phyloP scores from a whole-genome alignment of 2,329 filamentous ascomycete species.

The Cytospora piceae region DNA sequence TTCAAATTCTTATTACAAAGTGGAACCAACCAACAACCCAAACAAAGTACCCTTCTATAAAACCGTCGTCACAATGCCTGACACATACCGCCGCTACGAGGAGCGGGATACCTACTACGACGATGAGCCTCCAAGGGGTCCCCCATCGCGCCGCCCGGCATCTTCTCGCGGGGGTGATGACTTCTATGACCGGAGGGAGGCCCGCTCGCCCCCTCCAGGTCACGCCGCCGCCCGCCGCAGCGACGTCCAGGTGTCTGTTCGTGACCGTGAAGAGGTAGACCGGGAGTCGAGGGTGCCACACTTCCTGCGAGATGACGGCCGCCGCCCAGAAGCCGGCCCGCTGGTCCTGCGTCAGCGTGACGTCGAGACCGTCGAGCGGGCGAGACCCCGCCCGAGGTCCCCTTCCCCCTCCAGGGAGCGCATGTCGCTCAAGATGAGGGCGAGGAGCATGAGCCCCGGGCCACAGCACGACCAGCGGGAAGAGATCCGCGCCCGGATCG shows the following conservation, averaged over 20 bases:
- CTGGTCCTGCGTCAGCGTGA: slow-evolving; percentile 60
- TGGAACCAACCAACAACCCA: slow-evolving; percentile 11
- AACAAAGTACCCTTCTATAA: slow-evolving; percentile 5
- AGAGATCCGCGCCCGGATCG: slow-evolving; percentile 37
- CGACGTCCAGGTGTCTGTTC: slow-evolving; percentile 46
- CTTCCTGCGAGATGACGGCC: slow-evolving; percentile 56
- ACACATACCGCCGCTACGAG: slow-evolving; percentile 42
- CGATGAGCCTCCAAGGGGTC: slow-evolving; percentile 29
- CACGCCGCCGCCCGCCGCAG: slow-evolving; percentile 30
- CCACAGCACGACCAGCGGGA: slow-evolving; percentile 36
- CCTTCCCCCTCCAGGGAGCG: slow-evolving; percentile 50
- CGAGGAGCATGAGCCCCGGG: slow-evolving; percentile 46
- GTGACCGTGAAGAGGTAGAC: slow-evolving; percentile 49
- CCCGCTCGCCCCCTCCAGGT: slow-evolving; percentile 24
- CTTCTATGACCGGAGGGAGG: slow-evolving; percentile 27
- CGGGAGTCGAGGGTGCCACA: slow-evolving; percentile 49
- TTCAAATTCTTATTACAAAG: slow-evolving; percentile 16
- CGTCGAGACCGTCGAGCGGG: slow-evolving; percentile 56
- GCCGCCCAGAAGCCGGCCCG: slow-evolving; percentile 53
- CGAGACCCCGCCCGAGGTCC: slow-evolving; percentile 49
- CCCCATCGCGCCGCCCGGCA: slow-evolving; percentile 23
- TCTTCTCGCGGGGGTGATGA: slow-evolving; percentile 29
- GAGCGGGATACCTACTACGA: slow-evolving; percentile 52
- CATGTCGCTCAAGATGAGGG: slow-evolving; percentile 43
- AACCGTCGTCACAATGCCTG: slow-evolving; percentile 33